A percentile compares a stretch with the other conserved stretches of the same genome.
Conservation (phyloP, 441 rosid species). For the Syzygium syzygioides region DNA sequence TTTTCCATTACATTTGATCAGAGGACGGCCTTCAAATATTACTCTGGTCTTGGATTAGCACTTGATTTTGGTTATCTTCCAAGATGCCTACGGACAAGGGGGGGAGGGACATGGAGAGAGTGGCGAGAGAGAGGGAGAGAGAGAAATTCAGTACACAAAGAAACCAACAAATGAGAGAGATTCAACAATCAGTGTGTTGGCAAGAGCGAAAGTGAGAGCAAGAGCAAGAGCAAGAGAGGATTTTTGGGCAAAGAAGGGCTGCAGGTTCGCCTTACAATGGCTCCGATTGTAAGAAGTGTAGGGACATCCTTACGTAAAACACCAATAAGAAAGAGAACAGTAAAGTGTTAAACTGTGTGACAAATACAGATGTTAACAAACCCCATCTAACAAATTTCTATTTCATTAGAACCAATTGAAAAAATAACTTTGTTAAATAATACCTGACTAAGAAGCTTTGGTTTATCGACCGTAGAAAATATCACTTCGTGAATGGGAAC, state of each 20-base stretch:
- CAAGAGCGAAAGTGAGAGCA: not conserved
- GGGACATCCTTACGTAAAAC: not conserved
- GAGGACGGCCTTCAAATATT: not conserved
- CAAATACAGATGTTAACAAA: not conserved
- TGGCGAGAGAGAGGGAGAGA: not conserved
- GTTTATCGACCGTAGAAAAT: constrained; percentile 68
- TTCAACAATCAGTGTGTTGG: not conserved
- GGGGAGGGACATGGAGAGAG: not conserved
- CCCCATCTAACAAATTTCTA: not conserved
- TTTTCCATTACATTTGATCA: not conserved
- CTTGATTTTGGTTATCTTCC: not conserved
- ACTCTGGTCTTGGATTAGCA: not conserved
- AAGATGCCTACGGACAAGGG: not conserved
- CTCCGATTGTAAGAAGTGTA: not conserved
- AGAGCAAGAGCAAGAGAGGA: not conserved
- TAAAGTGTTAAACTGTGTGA: not conserved
- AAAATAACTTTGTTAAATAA: not conserved
- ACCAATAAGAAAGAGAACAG: not conserved
- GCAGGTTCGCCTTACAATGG: not conserved
- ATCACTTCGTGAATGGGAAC: constrained; percentile 61
- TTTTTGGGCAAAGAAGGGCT: not conserved
- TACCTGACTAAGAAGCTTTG: constrained; percentile 85
- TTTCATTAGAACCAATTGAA: not conserved
- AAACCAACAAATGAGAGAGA: not conserved
- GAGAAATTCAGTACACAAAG: not conserved